Evolutionary conservation across 768 basidiomycete species (phyloP).

Genomic region (Piloderma croceum): DNA sequence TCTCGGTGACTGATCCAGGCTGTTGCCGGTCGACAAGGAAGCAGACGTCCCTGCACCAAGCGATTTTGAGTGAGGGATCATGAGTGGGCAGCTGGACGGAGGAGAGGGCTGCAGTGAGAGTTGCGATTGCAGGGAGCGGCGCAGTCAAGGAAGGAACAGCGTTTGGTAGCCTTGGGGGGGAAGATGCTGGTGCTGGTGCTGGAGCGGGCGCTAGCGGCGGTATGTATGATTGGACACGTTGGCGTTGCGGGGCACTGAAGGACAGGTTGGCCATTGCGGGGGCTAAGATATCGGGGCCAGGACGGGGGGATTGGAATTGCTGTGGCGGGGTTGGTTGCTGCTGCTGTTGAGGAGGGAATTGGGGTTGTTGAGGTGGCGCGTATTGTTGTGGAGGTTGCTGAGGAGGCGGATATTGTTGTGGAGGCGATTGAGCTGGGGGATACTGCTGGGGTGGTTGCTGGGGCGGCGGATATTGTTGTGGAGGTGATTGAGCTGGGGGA

Average conservation of each 20-base stretch:
- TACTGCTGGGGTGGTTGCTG: constrained; percentile 9
- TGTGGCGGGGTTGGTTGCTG: constrained; percentile 14
- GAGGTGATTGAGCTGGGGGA: constrained; percentile 16
- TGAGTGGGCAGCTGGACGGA: constrained; percentile 49
- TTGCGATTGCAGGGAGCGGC: constrained; percentile 59
- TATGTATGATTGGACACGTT: no score
- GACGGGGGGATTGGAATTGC: constrained; percentile 15
- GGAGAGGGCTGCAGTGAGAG: constrained; percentile 46
- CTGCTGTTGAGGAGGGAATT: constrained; percentile 17
- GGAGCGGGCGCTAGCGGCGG: constrained; percentile 5
- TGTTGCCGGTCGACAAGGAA: constrained; percentile 66
- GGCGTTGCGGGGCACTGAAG: constrained; percentile 1
- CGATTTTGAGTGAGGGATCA: constrained; percentile 57
- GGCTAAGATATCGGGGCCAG: constrained; percentile 12
- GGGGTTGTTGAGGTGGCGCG: constrained; percentile 14
- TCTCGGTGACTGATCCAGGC: constrained; percentile 35
- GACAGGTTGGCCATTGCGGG: constrained; percentile 1
- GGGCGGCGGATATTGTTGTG: constrained; percentile 13
- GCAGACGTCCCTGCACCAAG: constrained; percentile 81
- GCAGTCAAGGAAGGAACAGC: constrained; percentile 53
- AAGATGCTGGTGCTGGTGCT: constrained; percentile 16
- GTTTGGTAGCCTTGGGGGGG: constrained; percentile 18
- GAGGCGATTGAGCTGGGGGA: constrained; percentile 14
- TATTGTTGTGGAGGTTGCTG: constrained; percentile 7
- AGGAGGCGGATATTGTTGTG: constrained; percentile 17